These are phyloP conservation scores for Hansfordia pulvinata DNA, from an alignment of 2,329 filamentous ascomycete species.

Conservation along the genomic window DNA sequence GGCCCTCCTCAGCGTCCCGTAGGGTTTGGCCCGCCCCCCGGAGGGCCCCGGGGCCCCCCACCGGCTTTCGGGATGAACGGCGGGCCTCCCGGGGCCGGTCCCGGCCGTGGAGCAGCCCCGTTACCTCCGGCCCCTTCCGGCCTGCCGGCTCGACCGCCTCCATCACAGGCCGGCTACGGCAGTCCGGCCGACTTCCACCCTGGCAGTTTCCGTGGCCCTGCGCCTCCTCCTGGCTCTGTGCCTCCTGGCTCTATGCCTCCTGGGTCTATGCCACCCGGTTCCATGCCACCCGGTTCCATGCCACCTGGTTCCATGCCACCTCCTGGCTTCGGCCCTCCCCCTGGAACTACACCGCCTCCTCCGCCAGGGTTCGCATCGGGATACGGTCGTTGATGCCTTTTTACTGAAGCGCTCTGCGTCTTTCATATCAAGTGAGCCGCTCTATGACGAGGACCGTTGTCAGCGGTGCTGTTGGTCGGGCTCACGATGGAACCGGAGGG, in stretches of 20 bases:
- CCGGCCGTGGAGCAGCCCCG: conserved; percentile 19
- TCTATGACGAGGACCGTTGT: too few relatives aligned
- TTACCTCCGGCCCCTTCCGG: conserved; percentile 45
- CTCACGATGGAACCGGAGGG: too few relatives aligned
- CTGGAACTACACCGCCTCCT: conserved; percentile 12
- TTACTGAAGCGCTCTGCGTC: too few relatives aligned
- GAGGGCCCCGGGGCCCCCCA: conserved; percentile 8
- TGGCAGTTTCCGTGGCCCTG: conserved; percentile 23
- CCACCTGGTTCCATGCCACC: conserved; percentile 18
- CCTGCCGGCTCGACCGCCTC: conserved; percentile 54
- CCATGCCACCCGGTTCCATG: conserved; percentile 12
- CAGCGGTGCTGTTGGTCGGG: too few relatives aligned
- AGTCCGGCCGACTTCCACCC: conserved; percentile 43
- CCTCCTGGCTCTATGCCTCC: conserved; percentile 27
- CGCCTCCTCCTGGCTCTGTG: conserved; percentile 22
- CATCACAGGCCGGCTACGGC: conserved; percentile 49
- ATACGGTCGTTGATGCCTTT: conserved; percentile 5
- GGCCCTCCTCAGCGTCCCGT: conserved; percentile 24
- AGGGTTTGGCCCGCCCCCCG: conserved; percentile 15
- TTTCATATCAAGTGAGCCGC: too few relatives aligned
- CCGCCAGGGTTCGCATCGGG: conserved; percentile 4
- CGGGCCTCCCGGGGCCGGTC: conserved; percentile 16
- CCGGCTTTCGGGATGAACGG: conserved; percentile 23
- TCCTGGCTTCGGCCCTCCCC: conserved; percentile 27
- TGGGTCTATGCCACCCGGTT: conserved; percentile 26